These are phyloP conservation scores for Candida silvicultrix DNA, from an alignment of 805 yeast genomes.

Conservation along the genomic window DNA sequence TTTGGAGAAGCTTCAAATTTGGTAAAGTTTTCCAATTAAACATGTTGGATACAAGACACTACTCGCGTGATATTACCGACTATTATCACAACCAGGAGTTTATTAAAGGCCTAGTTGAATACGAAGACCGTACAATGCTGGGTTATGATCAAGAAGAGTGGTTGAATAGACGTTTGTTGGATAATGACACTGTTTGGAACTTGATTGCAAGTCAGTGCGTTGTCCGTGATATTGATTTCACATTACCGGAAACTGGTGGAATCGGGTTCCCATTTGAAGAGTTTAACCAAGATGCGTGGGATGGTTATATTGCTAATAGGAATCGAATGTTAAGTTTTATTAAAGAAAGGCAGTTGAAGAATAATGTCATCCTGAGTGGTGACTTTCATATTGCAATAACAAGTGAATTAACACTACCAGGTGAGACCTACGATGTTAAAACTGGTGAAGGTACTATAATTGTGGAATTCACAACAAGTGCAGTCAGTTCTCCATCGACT, in stretches of 20 bases:
- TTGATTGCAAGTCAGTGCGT: slow-evolving; percentile 13
- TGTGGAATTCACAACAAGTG: slow-evolving; percentile 21
- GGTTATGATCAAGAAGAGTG: slow-evolving; percentile 23
- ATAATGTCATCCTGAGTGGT: slow-evolving; percentile 17
- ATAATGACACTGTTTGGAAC: slow-evolving; percentile 13
- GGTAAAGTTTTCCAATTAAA: slow-evolving; percentile 15
- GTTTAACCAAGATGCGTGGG: slow-evolving; percentile 21
- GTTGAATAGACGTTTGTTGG: slow-evolving; percentile 13
- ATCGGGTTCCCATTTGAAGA: slow-evolving; percentile 14
- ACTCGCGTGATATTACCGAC: slow-evolving; percentile 22
- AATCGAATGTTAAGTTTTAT: slow-evolving; percentile 14
- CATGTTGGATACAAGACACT: slow-evolving; percentile 20
- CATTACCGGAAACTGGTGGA: slow-evolving; percentile 9
- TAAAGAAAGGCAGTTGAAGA: slow-evolving; percentile 7
- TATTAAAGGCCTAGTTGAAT: slow-evolving; percentile 10
- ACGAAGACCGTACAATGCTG: slow-evolving; percentile 20
- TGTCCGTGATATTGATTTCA: slow-evolving; percentile 8
- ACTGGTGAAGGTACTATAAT: slow-evolving; percentile 19
- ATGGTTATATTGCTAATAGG: slow-evolving; percentile 21
- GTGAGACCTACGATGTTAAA: slow-evolving; percentile 9
- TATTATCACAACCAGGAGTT: slow-evolving; percentile 15
- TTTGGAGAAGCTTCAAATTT: slow-evolving; percentile 19
- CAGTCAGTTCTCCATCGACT: slow-evolving; percentile 20
- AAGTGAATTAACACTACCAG: slow-evolving; percentile 11
- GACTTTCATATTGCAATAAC: slow-evolving; percentile 23